These are phyloP conservation scores for Linderniella brevidens DNA, from an alignment of 257 asterid genomes.

Conservation along the genomic window DNA sequence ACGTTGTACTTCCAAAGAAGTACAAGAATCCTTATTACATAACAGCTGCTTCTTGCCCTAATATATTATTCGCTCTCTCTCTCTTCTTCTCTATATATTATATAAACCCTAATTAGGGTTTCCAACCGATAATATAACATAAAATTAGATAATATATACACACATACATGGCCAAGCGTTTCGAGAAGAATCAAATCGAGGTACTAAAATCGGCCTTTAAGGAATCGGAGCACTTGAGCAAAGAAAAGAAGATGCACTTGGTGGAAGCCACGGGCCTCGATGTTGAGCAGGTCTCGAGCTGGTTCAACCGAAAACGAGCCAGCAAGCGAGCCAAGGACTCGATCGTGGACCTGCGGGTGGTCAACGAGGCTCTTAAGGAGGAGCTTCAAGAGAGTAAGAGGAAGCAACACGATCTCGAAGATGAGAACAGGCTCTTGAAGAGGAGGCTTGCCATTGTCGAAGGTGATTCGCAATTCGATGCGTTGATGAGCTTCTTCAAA, in stretches of 20 bases:
- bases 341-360: slow-evolving; percentile 1
- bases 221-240: slow-evolving; percentile 10
- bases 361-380: slow-evolving; percentile 1
- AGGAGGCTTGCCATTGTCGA: slow-evolving; percentile 5
- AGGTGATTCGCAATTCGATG: slow-evolving; percentile 5
- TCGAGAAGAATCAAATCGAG: slow-evolving; percentile 9
- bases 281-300: slow-evolving; percentile 22
- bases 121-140: too few relatives aligned
- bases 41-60: too few relatives aligned
- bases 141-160: too few relatives aligned
- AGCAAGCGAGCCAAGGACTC: slow-evolving; percentile 10
- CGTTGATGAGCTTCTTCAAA: slow-evolving; percentile 7
- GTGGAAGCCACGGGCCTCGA: slow-evolving; percentile 18
- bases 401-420: slow-evolving; percentile 10
- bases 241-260: slow-evolving; percentile 9
- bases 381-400: slow-evolving; percentile 10
- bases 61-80: too few relatives aligned
- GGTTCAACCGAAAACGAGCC: slow-evolving; percentile 16
- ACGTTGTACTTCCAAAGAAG: too few relatives aligned
- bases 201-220: slow-evolving; percentile 12
- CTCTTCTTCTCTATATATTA: too few relatives aligned
- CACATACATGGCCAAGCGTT: slow-evolving; percentile 16
- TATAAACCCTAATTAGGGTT: too few relatives aligned
- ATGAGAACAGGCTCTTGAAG: slow-evolving; percentile 13
- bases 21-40: too few relatives aligned